Base-by-base conservation (phyloP, 306 rosid genomes). In the Vigna nakashimae region DNA sequence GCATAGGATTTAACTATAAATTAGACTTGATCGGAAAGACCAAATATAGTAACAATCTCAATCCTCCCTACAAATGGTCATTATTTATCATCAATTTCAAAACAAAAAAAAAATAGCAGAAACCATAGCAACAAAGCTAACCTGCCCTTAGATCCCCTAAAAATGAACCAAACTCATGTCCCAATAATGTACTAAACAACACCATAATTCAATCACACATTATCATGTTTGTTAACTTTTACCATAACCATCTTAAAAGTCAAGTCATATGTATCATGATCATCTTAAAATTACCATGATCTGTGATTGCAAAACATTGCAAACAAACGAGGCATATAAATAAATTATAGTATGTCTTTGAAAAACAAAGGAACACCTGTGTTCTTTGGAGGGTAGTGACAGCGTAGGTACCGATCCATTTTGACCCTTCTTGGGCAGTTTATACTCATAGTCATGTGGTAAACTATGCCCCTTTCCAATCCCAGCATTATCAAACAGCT, bases 401-500 rank as follows among this genome's bases (percentile, higher is more conserved):
- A 80, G 11, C 22, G 62, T 50, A 71, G 82, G 51, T 24, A 88
- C 87, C 79, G 92, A 70, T 28, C 89, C 97, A 71, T 87, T 83
- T 18, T 53, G 82, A 76, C 46, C 7, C 63, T 13, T 36, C 16
- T 14, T 50, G 4, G 2, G 58, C 46, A 16, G 17, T 56, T 16
- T 28, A 58, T 58, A 24, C 38, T 10, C 55, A 18, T 22, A 13
- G 51, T 42, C 62, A 26, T 71, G 86, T 2, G 42, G 73, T 17
- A 73, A 58, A 64, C 15, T 48, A 15, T 36, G 84, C 63, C 50
- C 42, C 66, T 72, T 84, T 16, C 68, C 88, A 7, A 71, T 85
- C 14, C 65, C 87, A 8, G 76, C 87, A 42, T 63, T 77, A 22
- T 84, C 93, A 86, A 91, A 86, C 78, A 90, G 67, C 42, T 93